phyloP scores from a whole-genome alignment of 2,329 filamentous ascomycete genomes.

The Cercospora sesami region DNA sequence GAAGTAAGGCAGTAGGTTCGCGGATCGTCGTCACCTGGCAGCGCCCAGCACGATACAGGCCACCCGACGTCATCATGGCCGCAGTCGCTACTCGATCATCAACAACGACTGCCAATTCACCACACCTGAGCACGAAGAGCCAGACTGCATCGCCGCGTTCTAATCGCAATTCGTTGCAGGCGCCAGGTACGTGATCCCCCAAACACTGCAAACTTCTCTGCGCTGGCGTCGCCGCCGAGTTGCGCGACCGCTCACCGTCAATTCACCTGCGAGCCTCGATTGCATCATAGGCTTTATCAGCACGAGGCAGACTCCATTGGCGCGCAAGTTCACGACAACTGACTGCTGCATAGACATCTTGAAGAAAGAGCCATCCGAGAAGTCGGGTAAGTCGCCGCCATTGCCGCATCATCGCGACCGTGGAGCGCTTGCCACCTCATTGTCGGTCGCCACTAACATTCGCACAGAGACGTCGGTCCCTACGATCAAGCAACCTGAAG shows the following conservation, averaged over 20 bases:
- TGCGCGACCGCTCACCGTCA: background rate
- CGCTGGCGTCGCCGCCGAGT: slow-evolving; percentile 1
- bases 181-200: slow-evolving; percentile 32
- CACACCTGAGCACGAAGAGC: slow-evolving; percentile 30
- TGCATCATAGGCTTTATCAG: slow-evolving; percentile 10
- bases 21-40: slow-evolving; percentile 14
- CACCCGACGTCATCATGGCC: slow-evolving; percentile 21
- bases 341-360: slow-evolving; percentile 23
- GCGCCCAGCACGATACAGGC: slow-evolving; percentile 6
- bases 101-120: slow-evolving; percentile 31
- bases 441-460: slow-evolving; percentile 9
- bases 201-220: background rate
- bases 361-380: slow-evolving; percentile 26
- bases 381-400: slow-evolving; percentile 25
- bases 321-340: slow-evolving; percentile 12
- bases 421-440: background rate
- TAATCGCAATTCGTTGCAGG: slow-evolving; percentile 26
- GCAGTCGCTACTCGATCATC: slow-evolving; percentile 30
- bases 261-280: background rate
- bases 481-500: slow-evolving; percentile 40
- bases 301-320: slow-evolving; percentile 11
- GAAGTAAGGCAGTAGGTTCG: slow-evolving; percentile 13
- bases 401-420: background rate
- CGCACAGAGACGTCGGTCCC: slow-evolving; percentile 30
- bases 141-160: slow-evolving; percentile 34